Evolutionary conservation across 139 green algal species (phyloP), one percentile per base, ranked within the genome.

Genomic region (Chlorella sp.): DNA sequence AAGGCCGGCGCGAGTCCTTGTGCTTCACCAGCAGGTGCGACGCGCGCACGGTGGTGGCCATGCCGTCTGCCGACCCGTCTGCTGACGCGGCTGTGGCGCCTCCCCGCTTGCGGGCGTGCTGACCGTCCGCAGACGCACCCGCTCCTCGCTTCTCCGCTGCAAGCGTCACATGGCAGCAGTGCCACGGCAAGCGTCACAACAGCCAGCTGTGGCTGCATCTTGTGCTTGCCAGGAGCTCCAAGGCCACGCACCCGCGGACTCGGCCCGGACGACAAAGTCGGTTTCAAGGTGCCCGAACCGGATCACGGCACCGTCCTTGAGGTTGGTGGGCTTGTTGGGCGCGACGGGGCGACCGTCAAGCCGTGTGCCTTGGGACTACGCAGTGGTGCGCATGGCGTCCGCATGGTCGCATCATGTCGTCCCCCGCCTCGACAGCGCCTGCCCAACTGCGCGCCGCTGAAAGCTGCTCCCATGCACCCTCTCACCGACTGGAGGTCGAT

Each of bases 1-100:
- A 84, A 0, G 92, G 92, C 20, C 88, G 79, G 6, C 92, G 65
- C 0, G 64, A 74, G 64, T 89, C 84, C 51, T 69, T 80, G 81
- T 97, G 92, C 81, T 97, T 97, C 1, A 97, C 89, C 33, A 97
- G 87, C 69, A 97, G 76, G 79, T 97, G 92, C 0, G 80, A 91
- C 1, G 88, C 90, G 1, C 88, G 71, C 29, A 94, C 88, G n/a
- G n/a, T n/a, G 5, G 36, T 74, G 23, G 69, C 59, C 33, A 74
- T 72, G 33, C 67, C 35, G 22, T 26, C 61, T 62, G 73, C 59
- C 61, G 34, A 49, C 29, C 62, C 55, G 30, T 14, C 34, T 73
- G 70, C 42, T 72, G 71, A 61, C 61, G 36, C 70, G 51, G 30
- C 62, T 2, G 31, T n/a, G 0, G 2, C 62, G 36, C 35, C 27